These are phyloP conservation scores for Parietichytrium sp. DNA, from an alignment of 108 stramenopile species.

Conservation along the genomic window DNA sequence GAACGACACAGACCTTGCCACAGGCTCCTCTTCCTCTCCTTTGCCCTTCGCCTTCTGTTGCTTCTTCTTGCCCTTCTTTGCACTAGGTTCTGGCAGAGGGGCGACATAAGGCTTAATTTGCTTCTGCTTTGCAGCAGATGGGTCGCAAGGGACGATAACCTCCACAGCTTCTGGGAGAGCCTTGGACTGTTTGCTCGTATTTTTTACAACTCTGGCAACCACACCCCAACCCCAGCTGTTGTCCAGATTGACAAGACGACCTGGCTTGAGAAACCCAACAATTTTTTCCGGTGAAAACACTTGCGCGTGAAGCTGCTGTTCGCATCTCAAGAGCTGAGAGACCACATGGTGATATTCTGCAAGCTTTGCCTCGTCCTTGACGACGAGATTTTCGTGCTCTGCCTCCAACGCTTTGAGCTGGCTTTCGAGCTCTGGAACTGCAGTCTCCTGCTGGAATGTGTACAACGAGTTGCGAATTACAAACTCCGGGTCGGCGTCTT, in stretches of 20 bases:
- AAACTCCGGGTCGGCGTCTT: slow-evolving; percentile 94
- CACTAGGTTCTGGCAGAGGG: slow-evolving; percentile 56
- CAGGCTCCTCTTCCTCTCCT: background rate
- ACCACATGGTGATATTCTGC: slow-evolving; percentile 77
- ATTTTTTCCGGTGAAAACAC: slow-evolving; percentile 81
- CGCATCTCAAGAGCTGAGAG: slow-evolving; percentile 71
- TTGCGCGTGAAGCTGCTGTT: slow-evolving; percentile 71
- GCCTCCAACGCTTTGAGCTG: slow-evolving; percentile 69
- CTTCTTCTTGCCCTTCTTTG: slow-evolving; percentile 58
- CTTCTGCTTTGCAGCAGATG: slow-evolving; percentile 66
- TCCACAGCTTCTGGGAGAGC: slow-evolving; percentile 53
- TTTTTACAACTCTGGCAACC: slow-evolving; percentile 69
- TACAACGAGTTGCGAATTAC: slow-evolving; percentile 90
- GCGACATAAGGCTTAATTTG: background rate
- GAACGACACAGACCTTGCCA: slow-evolving; percentile 73
- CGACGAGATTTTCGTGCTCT: slow-evolving; percentile 68
- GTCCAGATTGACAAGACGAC: slow-evolving; percentile 65
- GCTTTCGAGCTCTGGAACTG: slow-evolving; percentile 64
- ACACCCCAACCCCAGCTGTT: slow-evolving; percentile 81
- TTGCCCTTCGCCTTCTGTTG: background rate
- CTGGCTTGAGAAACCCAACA: slow-evolving; percentile 83
- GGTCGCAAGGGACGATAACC: slow-evolving; percentile 60
- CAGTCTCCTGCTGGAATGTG: slow-evolving; percentile 86
- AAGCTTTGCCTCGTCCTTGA: slow-evolving; percentile 66
- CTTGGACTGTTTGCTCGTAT: slow-evolving; percentile 20